Evolutionary conservation across 2,329 filamentous ascomycete genomes (phyloP), one percentile per base, ranked within the genome.

Genomic region (Myriosclerotinia scirpicola): DNA sequence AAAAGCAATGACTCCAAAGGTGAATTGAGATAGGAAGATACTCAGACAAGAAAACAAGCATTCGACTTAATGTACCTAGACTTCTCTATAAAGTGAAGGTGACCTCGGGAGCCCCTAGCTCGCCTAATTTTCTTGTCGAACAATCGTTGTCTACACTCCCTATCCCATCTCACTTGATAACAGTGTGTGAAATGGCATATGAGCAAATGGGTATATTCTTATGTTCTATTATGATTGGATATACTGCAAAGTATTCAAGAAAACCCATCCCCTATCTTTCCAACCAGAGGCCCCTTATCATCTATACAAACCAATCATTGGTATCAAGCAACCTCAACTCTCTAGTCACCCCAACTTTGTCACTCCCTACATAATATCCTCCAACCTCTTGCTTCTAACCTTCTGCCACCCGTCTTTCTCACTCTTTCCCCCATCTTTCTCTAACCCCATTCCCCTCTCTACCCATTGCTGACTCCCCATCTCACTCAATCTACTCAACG

Each of bases 401-500:
- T 79, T 81, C 72, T 79, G 73, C 80, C 81, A 84, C 30, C 78
- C 79, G 64, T 81, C 79, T 58, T 78, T 79, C 69, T 83, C 82
- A 46, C 77, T 75, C 68, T 80, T 76, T 0, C 80, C 80, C 30
- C 81, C 77, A 55, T 77, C 72, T 42, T 76, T 77, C 74, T 78
- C 77, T 71, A 82, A 76, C 0, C 81, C 82, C 74, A 77, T 86
- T 1, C 87, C 93, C 17, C 93, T 80, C 79, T 98, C 94, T 3
- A 98, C 91, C 95, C 95, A 99, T 77, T 97, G 90, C 77, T 88
- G 87, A 77, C 92, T 95, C 26, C 93, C 92, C 95, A 99, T 99
- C 79, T 98, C 93, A 65, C 83, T 90, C 69, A 99, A 80, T 66
- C 95, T 82, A 64, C 90, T 93, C 72, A 98, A 78, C 1, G 95